Evolutionary conservation across 169 alveolate genomes (phyloP), one percentile per base, ranked within the genome.

Genomic region (Plasmodium cynomolgi): DNA sequence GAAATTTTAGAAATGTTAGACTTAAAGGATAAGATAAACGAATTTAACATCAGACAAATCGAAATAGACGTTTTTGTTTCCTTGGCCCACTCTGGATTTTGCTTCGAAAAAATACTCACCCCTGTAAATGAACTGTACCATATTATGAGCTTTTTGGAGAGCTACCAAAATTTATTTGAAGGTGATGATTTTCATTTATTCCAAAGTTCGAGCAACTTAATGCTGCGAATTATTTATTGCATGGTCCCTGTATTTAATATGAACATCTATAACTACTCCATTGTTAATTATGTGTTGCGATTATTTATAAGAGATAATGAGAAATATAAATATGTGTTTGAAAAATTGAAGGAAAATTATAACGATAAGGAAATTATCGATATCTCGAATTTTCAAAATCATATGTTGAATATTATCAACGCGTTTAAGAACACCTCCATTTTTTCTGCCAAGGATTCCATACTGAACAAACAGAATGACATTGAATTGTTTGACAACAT

Each of bases 231-330:
- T 90, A 90, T 90, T 80, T 90, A 80, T 31, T 90, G 94, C 54
- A 90, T 90, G 94, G 94, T 90, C 20, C 94, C 94, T 26, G 88
- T 90, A 41, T 90, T 90, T 58, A 90, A 90, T 90, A 90, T 90
- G 94, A 81, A 90, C 41, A 81, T 90, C 0, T 90, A 90, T 80
- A 90, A 90, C 74, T 90, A 90, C 83, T 90, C 94, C 23, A 81
- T 90, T 81, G 94, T 79, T 41, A 90, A 90, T 71, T 90, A 80
- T 90, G 80, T 81, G 54, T 37, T 81, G 50, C 73, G 91, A 33
- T 79, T 81, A 90, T 90, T 80, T 71, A 81, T 81, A 72, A 80
- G 47, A n/a, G 91, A 90, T 90, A 90, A 71, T 68, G 94, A 79
- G 39, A 90, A 68, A 80, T 79, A 79, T 90, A 72, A 17, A 62